These are phyloP conservation scores for Delphinella strobiligena DNA, from an alignment of 2,329 filamentous ascomycete species.

Conservation along the genomic window DNA sequence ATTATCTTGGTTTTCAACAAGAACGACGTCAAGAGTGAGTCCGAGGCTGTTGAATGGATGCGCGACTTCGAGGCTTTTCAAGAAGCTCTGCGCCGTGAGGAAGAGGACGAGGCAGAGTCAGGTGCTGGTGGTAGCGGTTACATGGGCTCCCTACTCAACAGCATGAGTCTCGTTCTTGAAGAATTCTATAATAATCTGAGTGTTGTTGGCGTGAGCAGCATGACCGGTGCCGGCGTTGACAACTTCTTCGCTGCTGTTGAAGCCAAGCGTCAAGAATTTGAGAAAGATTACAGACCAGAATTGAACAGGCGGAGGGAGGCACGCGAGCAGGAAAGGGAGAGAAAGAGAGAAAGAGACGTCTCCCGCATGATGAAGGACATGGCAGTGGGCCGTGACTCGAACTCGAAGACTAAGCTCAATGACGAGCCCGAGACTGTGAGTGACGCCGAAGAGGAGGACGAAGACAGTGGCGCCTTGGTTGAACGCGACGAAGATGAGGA, in stretches of 20 bases:
- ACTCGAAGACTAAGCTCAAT: conserved; percentile 22
- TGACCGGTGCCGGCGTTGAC: conserved; percentile 82
- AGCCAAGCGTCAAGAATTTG: conserved; percentile 79
- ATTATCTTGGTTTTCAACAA: conserved; percentile 99
- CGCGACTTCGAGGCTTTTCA: conserved; percentile 97
- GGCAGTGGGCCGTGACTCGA: conserved; percentile 42
- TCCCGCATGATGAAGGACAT: conserved; percentile 94
- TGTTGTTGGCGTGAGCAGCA: conserved; percentile 85
- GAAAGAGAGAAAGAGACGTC: conserved; percentile 65
- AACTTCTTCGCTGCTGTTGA: conserved; percentile 88
- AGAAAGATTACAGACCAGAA: conserved; percentile 83
- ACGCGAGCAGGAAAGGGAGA: conserved; percentile 62
- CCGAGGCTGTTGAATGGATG: conserved; percentile 95
- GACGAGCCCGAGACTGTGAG: conserved; percentile 39
- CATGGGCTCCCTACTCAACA: conserved; percentile 91
- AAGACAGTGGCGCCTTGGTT: conserved; percentile 45
- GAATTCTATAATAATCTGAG: conserved; percentile 94
- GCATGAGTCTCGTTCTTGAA: conserved; percentile 94
- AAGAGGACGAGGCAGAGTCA: conserved; percentile 58
- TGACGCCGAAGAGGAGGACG: conserved; percentile 34
- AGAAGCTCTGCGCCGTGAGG: conserved; percentile 65
- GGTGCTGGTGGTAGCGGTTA: conserved; percentile 71
- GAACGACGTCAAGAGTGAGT: conserved; percentile 88
- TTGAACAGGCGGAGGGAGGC: conserved; percentile 66
- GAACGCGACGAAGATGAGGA: conserved; percentile 44